Conservation (phyloP, 352 stramenopile species). For the Peronospora tabacina region DNA sequence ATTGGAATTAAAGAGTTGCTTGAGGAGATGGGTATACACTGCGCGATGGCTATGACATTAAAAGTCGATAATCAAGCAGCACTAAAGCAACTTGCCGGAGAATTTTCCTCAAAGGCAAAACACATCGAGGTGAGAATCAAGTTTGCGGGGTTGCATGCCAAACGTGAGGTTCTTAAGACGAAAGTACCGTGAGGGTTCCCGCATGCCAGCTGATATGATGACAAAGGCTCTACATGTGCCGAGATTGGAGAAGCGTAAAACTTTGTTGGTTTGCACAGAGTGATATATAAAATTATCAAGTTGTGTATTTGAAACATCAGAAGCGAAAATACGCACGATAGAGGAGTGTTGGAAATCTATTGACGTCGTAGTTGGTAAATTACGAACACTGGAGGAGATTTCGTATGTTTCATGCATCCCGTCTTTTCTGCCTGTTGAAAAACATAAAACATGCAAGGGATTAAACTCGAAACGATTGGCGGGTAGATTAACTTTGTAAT, state of each 20-base stretch:
- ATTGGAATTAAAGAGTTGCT: background rate
- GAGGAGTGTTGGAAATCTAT: background rate
- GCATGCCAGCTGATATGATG: background rate
- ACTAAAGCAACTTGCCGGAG: background rate
- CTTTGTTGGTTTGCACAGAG: background rate
- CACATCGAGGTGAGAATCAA: background rate
- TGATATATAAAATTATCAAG: background rate
- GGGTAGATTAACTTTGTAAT: no score
- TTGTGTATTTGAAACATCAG: no score
- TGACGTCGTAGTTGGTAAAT: no score
- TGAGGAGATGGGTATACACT: background rate
- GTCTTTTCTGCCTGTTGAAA: no score
- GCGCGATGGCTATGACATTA: background rate
- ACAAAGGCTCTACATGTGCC: background rate
- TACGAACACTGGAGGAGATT: no score
- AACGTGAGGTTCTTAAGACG: background rate
- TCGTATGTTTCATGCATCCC: no score
- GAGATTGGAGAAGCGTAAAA: background rate
- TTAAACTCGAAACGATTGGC: no score
- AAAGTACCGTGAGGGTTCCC: background rate
- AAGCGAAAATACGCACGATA: background rate
- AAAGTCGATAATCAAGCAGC: slow-evolving; percentile 1
- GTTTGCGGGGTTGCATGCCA: background rate
- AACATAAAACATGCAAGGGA: no score
- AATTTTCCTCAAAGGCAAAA: background rate